Evolutionary conservation across 179 eudicot species (phyloP).

Genomic region (Drosera spatulata): DNA sequence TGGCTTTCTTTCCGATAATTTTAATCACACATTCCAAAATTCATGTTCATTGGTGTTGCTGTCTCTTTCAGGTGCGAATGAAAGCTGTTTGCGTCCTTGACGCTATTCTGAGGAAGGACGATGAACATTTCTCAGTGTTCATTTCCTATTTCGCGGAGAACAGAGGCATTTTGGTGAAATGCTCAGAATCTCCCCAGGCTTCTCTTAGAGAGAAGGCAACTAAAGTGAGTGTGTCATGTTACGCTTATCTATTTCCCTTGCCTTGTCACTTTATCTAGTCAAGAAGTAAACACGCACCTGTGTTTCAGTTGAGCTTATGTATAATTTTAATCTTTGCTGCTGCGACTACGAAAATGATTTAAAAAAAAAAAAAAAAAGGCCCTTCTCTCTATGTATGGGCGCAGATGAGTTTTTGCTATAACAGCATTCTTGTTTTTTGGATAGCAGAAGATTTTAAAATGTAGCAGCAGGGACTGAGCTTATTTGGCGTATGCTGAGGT

Average conservation of each 20-base stretch:
- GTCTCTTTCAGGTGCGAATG: constrained; percentile 62
- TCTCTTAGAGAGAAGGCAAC: constrained; percentile 83
- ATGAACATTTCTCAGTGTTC: constrained; percentile 38
- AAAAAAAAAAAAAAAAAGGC: too few relatives aligned
- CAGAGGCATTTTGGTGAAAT: constrained; percentile 44
- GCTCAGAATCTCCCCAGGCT: constrained; percentile 93
- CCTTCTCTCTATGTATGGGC: too few relatives aligned
- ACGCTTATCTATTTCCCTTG: not conserved
- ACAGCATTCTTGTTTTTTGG: too few relatives aligned
- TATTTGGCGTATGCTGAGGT: too few relatives aligned
- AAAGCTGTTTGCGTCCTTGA: constrained; percentile 89
- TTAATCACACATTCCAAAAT: not conserved
- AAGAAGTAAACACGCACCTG: not conserved
- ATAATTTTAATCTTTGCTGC: too few relatives aligned
- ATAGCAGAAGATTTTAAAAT: too few relatives aligned
- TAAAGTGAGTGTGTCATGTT: constrained; percentile 35
- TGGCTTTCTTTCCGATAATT: too few relatives aligned
- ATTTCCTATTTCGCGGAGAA: constrained; percentile 67
- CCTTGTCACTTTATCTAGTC: not conserved
- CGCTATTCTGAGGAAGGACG: constrained; percentile 80
- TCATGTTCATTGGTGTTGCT: not conserved
- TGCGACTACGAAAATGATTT: too few relatives aligned
- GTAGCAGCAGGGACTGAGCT: too few relatives aligned
- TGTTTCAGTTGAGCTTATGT: too few relatives aligned
- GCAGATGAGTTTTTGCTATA: too few relatives aligned